phyloP scores from a whole-genome alignment of 352 stramenopile species.

The Paralagenidium karlingii region DNA sequence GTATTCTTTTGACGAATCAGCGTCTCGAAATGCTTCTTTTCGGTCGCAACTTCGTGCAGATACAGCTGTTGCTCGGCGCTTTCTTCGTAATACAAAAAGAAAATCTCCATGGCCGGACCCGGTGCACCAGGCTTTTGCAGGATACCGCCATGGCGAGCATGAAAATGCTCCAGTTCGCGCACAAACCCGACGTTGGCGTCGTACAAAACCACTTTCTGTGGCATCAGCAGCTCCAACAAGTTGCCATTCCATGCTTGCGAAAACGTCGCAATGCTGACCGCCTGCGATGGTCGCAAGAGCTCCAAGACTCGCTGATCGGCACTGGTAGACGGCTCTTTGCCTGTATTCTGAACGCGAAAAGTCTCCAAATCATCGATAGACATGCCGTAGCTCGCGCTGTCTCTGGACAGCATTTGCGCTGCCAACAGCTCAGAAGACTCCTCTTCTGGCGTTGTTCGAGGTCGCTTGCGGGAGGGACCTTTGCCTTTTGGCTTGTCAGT shows the following conservation, averaged over 20 bases:
- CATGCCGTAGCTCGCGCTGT: slow-evolving; percentile 63
- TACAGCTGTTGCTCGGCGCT: slow-evolving; percentile 95
- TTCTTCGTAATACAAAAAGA: slow-evolving; percentile 95
- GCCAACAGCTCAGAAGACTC: too few species aligned
- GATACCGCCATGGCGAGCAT: slow-evolving; percentile 33
- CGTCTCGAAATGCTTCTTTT: slow-evolving; percentile 93
- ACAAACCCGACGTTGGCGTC: slow-evolving; percentile 93
- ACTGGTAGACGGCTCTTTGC: slow-evolving; percentile 6
- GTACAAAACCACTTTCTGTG: slow-evolving; percentile 89
- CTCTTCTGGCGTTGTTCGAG: neutral
- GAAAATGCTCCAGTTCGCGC: slow-evolving; percentile 91
- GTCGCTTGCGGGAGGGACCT: slow-evolving; percentile 5
- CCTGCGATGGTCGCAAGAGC: neutral
- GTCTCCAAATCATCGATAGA: slow-evolving; percentile 47
- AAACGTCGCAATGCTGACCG: slow-evolving; percentile 64
- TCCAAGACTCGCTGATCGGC: neutral
- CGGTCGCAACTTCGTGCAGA: slow-evolving; percentile 87
- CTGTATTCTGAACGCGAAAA: slow-evolving; percentile 6
- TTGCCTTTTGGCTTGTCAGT: too few species aligned
- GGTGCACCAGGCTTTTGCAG: too few species aligned
- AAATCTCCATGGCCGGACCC: slow-evolving; percentile 66
- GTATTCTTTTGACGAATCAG: slow-evolving; percentile 94
- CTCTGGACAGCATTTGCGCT: slow-evolving; percentile 9
- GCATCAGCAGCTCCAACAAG: slow-evolving; percentile 85
- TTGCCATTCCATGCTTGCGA: slow-evolving; percentile 55